A percentile compares a stretch with the other conserved stretches of the same genome.
These are phyloP conservation scores for Nicotiana sylvestris DNA, from an alignment of 257 asterid genomes.

Conservation along the genomic window DNA sequence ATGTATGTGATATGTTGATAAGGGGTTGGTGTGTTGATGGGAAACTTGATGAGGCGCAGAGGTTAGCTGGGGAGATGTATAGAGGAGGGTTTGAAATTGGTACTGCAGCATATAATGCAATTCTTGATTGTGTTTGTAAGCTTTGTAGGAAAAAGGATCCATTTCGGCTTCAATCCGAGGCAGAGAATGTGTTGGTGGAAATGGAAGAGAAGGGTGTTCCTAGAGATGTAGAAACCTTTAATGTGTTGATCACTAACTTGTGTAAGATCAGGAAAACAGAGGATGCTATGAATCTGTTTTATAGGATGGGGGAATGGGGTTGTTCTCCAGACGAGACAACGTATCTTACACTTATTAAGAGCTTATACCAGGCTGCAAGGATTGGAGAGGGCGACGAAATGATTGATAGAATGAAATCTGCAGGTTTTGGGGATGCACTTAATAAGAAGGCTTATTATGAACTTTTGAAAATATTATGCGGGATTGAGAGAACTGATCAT, in stretches of 20 bases:
- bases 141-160: constrained; percentile 87
- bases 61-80: constrained; percentile 75
- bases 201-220: constrained; percentile 92
- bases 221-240: constrained; percentile 72
- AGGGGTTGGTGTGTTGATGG: constrained; percentile 85
- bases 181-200: constrained; percentile 50
- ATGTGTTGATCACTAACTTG: constrained; percentile 65
- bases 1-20: constrained; percentile 63
- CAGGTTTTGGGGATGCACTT: constrained; percentile 60
- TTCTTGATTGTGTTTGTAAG: constrained; percentile 77
- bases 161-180: constrained; percentile 53
- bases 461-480: constrained; percentile 73
- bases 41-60: constrained; percentile 65
- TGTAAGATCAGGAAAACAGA: constrained; percentile 80
- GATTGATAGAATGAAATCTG: constrained; percentile 93
- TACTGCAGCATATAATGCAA: constrained; percentile 57
- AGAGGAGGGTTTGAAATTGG: constrained; percentile 83
- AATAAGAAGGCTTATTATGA: constrained; percentile 71
- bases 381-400: constrained; percentile 89
- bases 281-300: constrained; percentile 55
- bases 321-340: constrained; percentile 69
- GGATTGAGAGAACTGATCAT: constrained; percentile 85
- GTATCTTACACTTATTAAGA: constrained; percentile 59
- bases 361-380: constrained; percentile 91
- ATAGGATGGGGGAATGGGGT: constrained; percentile 75